phyloP scores from a whole-genome alignment of 352 stramenopile species.

The Pythium brachiatum region DNA sequence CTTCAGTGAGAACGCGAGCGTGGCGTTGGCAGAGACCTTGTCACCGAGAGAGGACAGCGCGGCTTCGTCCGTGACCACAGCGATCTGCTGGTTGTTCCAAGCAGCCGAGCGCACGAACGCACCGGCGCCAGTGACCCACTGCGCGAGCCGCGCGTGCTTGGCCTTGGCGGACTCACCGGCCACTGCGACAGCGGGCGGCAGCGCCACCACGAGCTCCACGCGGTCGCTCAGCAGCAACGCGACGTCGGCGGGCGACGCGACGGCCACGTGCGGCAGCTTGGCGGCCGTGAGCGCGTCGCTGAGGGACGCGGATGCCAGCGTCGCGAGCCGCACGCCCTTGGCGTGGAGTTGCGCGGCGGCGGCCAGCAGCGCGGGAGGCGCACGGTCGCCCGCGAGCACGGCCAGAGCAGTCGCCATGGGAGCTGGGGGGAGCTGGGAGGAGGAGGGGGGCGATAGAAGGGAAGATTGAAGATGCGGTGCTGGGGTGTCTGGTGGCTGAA shows the following conservation, averaged over 20 bases:
- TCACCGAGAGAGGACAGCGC: constrained; percentile 48
- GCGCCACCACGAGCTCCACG: constrained; percentile 63
- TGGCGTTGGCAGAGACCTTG: constrained; percentile 64
- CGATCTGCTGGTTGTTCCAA: constrained; percentile 88
- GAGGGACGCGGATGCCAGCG: constrained; percentile 51
- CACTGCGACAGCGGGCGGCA: constrained; percentile 37
- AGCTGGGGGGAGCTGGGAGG: background rate
- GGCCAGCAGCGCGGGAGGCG: constrained; percentile 44
- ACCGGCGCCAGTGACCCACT: constrained; percentile 73
- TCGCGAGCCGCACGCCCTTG: constrained; percentile 56
- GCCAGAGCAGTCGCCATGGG: constrained; percentile 51
- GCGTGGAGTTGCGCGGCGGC: constrained; percentile 49
- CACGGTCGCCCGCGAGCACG: constrained; percentile 64
- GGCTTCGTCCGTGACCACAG: constrained; percentile 66
- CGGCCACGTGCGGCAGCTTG: constrained; percentile 74
- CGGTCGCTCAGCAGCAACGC: constrained; percentile 68
- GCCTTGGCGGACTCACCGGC: constrained; percentile 34
- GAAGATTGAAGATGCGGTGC: constrained; percentile 20
- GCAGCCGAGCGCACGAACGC: constrained; percentile 80
- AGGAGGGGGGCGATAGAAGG: background rate
- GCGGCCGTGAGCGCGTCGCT: constrained; percentile 59
- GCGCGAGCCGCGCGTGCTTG: constrained; percentile 44
- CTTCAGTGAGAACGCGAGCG: constrained; percentile 63
- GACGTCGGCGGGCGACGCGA: constrained; percentile 58
- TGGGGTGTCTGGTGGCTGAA: background rate